Percentiles rank a stretch among this genome's conserved stretches.
Conservation (phyloP, 2,329 filamentous ascomycete species). For the Domatiomyces globalis region DNA sequence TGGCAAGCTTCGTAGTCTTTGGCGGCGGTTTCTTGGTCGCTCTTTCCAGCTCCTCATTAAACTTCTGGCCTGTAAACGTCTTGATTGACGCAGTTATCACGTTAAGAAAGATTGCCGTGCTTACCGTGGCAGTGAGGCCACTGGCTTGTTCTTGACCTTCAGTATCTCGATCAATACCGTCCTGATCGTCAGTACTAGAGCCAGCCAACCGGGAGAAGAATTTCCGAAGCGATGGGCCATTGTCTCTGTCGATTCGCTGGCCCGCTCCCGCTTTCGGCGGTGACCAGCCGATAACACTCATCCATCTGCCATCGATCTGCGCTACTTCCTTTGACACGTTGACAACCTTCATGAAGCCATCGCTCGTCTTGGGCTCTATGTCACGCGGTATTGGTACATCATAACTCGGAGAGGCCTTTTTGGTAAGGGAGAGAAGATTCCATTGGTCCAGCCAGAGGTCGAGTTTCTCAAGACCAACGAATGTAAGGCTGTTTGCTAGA, state of each 20-base stretch:
- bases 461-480: constrained; percentile 75
- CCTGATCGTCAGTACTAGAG: constrained; percentile 36
- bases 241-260: constrained; percentile 28
- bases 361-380: constrained; percentile 67
- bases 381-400: constrained; percentile 61
- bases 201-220: constrained; percentile 71
- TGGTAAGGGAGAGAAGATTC: constrained; percentile 61
- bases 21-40: constrained; percentile 96
- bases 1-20: constrained; percentile 68
- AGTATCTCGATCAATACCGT: constrained; percentile 31
- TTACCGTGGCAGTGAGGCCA: constrained; percentile 46
- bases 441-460: constrained; percentile 86
- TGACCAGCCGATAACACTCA: constrained; percentile 79
- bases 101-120: constrained; percentile 72
- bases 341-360: constrained; percentile 74
- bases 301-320: constrained; percentile 82
- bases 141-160: constrained; percentile 47
- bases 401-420: constrained; percentile 69
- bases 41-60: constrained; percentile 76
- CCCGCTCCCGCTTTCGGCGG: constrained; percentile 33
- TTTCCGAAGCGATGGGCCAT: constrained; percentile 51
- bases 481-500: constrained; percentile 84
- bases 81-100: constrained; percentile 72
- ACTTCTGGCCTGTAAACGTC: constrained; percentile 57
- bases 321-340: constrained; percentile 73